Percentiles rank a stretch among this genome's conserved stretches.
Conservation (phyloP, 805 yeast genomes). For the Naumovozyma baii region DNA sequence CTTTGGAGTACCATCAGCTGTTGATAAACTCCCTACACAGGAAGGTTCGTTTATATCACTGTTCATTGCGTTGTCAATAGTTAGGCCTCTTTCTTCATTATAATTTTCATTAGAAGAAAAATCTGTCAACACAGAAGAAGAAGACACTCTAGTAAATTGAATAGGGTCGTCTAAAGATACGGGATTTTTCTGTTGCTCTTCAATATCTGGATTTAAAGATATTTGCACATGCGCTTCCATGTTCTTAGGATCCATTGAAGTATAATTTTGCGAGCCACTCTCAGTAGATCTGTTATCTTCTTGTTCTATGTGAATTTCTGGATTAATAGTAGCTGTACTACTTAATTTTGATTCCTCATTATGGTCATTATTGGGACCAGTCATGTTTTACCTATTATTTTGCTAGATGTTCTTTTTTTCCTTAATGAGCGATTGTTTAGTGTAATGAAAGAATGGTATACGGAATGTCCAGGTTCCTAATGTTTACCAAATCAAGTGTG, state of each 20-base stretch:
- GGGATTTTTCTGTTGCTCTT: slow-evolving; percentile 1
- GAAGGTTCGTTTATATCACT: slow-evolving; percentile 10
- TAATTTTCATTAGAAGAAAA: slow-evolving; percentile 13
- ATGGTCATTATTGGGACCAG: background rate
- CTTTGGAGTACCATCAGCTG: slow-evolving; percentile 5
- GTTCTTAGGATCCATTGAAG: slow-evolving; percentile 39
- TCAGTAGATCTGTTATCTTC: slow-evolving; percentile 1
- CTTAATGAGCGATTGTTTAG: background rate
- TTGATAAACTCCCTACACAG: background rate
- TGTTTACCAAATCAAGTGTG: too few species aligned
- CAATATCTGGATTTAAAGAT: background rate
- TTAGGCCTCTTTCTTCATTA: background rate
- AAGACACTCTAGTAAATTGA: slow-evolving; percentile 34
- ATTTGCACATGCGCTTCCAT: slow-evolving; percentile 9
- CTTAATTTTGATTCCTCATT: background rate
- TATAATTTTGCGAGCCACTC: slow-evolving; percentile 7
- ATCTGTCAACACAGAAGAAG: slow-evolving; percentile 25
- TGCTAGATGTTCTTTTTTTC: too few species aligned
- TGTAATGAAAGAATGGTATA: too few species aligned
- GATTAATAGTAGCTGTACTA: background rate
- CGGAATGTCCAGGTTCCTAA: too few species aligned
- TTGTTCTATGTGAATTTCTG: background rate
- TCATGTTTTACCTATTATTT: background rate
- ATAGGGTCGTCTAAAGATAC: slow-evolving; percentile 33
- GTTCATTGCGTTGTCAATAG: slow-evolving; percentile 11